phyloP scores from a whole-genome alignment of 768 basidiomycete genomes.

The Termitomyces titanicus region DNA sequence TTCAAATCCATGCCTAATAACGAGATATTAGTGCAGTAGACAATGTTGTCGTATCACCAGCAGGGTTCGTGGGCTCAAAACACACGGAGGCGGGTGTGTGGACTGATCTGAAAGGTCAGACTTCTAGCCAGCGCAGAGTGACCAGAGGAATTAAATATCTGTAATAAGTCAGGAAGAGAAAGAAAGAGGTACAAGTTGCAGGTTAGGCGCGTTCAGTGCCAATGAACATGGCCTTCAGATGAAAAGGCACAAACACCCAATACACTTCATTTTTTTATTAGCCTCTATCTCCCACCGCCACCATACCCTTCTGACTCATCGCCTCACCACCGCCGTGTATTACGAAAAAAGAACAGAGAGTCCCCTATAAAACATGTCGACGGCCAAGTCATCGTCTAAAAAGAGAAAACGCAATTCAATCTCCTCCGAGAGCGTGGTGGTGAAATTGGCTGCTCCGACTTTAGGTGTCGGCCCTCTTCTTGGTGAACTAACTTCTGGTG shows the following conservation, averaged over 20 bases:
- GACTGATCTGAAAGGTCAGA: constrained; percentile 2
- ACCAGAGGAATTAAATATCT: constrained; percentile 8
- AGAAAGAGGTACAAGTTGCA: not conserved
- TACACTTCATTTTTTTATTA: constrained; percentile 9
- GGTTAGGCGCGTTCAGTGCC: constrained; percentile 10
- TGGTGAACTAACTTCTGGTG: constrained; percentile 21
- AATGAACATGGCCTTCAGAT: constrained; percentile 12
- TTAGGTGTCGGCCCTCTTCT: constrained; percentile 34
- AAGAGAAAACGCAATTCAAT: constrained; percentile 26
- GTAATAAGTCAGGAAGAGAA: constrained; percentile 7
- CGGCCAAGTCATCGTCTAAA: constrained; percentile 33
- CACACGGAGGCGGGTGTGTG: not conserved
- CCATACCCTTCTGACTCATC: not conserved
- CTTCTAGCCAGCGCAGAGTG: constrained; percentile 5
- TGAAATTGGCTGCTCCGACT: constrained; percentile 27
- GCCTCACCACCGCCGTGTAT: not conserved
- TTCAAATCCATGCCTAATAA: constrained; percentile 11
- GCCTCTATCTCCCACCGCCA: constrained; percentile 14
- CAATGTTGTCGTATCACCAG: constrained; percentile 6
- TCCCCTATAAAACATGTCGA: constrained; percentile 24
- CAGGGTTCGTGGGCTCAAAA: not conserved
- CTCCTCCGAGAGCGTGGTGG: constrained; percentile 19
- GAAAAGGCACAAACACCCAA: constrained; percentile 13
- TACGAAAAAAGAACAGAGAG: constrained; percentile 1
- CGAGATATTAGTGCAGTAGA: not conserved